Evolutionary conservation across 768 basidiomycete species (phyloP), one percentile per base, ranked within the genome.

Genomic region (Epithele typhae): DNA sequence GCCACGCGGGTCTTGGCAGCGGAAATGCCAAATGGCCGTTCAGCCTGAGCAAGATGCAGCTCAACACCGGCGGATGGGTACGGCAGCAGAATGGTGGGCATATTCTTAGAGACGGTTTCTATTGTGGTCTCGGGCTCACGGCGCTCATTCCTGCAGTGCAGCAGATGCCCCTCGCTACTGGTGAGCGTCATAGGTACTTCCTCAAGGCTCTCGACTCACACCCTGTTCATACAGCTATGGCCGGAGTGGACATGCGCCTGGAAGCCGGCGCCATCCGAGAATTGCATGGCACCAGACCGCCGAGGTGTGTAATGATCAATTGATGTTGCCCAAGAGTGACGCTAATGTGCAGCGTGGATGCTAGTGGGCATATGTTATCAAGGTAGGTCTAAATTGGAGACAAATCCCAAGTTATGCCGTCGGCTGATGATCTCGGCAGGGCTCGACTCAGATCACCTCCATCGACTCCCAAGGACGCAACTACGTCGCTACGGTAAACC

Each of bases 1-100:
- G 40, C 24, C 11, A n/a, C 5, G n/a, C 32, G 19, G 24, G 5
- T 32, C 19, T 8, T 17, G 23, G 22, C 40, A 73, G 68, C 0
- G 43, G 50, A 0, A 82, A 81, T 53, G 70, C 71, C 51, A 84
- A 83, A 55, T 84, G 83, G 83, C 75, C 81, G 0, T 79, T 82
- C 57, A 67, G 74, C 39, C 60, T 81, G 18, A 82, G 81, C 49
- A 79, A 80, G 54, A 81, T 71, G 54, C 76, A 78, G 21, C 53
- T 84, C 4, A 72, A 75, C 42, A 68, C 70, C 3, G 83, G 81
- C 15, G 83, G 83, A 2, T 84, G 82, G 81, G 76, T 81, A 21
- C 71, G 81, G 37, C 72, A 81, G 56, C 74, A 82, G 59, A 84
- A 79, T 49, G 51, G 82, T 76, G 42, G 15, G 71, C 34, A 48